Evolutionary conservation across 306 rosid genomes (phyloP), one percentile per base, ranked within the genome.

Genomic region (Ormosia semicastrata): DNA sequence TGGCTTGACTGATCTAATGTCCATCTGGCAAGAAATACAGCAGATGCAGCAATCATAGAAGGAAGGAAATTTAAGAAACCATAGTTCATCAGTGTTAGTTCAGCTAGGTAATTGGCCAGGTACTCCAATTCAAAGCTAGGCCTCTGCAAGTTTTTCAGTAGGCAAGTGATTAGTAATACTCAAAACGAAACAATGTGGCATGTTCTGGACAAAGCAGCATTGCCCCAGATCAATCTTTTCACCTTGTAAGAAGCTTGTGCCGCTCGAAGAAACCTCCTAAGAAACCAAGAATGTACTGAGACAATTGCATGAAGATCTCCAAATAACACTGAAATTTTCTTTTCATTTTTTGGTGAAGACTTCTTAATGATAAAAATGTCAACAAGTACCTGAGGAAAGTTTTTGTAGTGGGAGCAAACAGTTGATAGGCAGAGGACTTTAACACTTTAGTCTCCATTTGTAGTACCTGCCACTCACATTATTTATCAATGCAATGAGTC

Each of bases 241-340:
- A 96, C 99, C 97, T 84, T 84, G 83, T 83, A 88, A 34, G 92
- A 88, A 76, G 97, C 92, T 86, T 93, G 99, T 40, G 97, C 99
- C 12, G 94, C 99, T 73, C 89, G 93, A 86, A 96, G 92, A 80
- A 89, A 93, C 82, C 98, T 86, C 97, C 99, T 96, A 87, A 59
- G 80, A 92, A 78, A 68, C 81, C 68, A 84, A 41, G 39, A 80
- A 75, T 76, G 58, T 39, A 18, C 6, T 36, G 39, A 17, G 41
- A 32, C 10, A 83, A 37, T 54, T 43, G 66, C 64, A 75, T 80
- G 43, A 89, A 81, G 77, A 65, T 62, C 66, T 58, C n/a, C 50
- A 37, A 39, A 63, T 32, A 54, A 56, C 6, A 49, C 5, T 41
- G 14, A 63, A 70, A 67, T 8, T 39, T 73, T 72, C 58, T 10